Conservation (phyloP, 83 land plant genomes). For the Larix sibirica region DNA sequence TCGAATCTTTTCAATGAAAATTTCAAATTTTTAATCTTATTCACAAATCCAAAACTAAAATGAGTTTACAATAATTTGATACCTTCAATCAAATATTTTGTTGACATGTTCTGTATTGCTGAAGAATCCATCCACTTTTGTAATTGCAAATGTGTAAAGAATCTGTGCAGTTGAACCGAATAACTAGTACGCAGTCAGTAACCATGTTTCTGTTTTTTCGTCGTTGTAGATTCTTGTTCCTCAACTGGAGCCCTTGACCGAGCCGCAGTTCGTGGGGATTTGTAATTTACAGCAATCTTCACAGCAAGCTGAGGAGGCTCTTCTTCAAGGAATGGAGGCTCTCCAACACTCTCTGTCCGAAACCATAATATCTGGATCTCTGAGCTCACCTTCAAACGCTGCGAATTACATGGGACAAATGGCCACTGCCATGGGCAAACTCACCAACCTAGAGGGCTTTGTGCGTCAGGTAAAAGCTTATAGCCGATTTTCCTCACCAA, state of each 20-base stretch:
- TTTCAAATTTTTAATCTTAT: too few species aligned
- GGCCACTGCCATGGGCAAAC: slow-evolving; percentile 78
- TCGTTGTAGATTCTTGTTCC: slow-evolving; percentile 7
- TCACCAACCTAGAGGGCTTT: slow-evolving; percentile 69
- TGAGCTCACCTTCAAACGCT: slow-evolving; percentile 51
- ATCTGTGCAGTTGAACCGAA: too few species aligned
- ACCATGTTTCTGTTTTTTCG: background rate
- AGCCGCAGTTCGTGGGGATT: slow-evolving; percentile 66
- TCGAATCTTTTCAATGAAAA: too few species aligned
- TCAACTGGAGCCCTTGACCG: slow-evolving; percentile 76
- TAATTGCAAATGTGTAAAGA: too few species aligned
- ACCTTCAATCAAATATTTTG: too few species aligned
- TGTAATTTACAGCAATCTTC: slow-evolving; percentile 69
- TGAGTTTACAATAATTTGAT: too few species aligned
- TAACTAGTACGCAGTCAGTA: too few species aligned
- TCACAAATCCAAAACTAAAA: too few species aligned
- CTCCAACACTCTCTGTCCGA: slow-evolving; percentile 60
- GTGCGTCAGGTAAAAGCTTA: slow-evolving; percentile 56
- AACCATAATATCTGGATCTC: slow-evolving; percentile 56
- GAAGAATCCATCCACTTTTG: too few species aligned
- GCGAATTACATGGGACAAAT: slow-evolving; percentile 79
- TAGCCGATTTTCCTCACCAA: background rate
- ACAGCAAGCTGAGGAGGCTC: slow-evolving; percentile 74
- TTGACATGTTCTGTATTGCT: too few species aligned
- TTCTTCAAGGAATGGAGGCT: slow-evolving; percentile 66